phyloP scores from a whole-genome alignment of 352 stramenopile genomes.

The Pythium guiyangense region DNA sequence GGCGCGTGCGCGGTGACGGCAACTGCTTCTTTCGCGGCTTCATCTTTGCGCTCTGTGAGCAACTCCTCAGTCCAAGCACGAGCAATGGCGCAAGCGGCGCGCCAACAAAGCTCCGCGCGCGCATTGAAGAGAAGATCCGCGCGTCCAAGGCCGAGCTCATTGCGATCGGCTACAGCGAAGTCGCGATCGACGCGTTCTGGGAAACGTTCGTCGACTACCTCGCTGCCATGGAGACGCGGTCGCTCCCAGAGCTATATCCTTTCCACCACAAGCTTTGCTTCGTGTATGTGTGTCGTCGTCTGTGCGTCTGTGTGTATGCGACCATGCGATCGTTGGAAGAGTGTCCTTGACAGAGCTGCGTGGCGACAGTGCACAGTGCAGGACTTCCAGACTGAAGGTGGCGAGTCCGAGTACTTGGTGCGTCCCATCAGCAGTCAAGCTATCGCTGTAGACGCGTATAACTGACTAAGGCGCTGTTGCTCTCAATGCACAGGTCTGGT shows the following conservation, averaged over 20 bases:
- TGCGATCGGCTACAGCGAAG: conserved; percentile 87
- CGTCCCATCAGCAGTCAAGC: neutral
- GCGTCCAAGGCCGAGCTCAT: conserved; percentile 69
- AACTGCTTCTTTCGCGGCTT: conserved; percentile 92
- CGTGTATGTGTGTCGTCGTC: too few species aligned
- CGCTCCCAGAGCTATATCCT: conserved; percentile 47
- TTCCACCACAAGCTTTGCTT: conserved; percentile 14
- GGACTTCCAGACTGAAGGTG: conserved; percentile 84
- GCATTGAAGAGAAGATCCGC: conserved; percentile 60
- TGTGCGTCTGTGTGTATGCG: conserved; percentile 8
- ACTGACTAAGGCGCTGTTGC: too few species aligned
- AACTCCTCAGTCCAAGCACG: conserved; percentile 28
- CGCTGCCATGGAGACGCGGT: conserved; percentile 70
- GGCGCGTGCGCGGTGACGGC: conserved; percentile 84
- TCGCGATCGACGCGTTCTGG: conserved; percentile 92
- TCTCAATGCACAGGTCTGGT: conserved; percentile 57
- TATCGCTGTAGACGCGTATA: too few species aligned
- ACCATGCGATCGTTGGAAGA: neutral
- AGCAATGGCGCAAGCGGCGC: conserved; percentile 1
- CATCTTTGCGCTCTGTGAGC: conserved; percentile 86
- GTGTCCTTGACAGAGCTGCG: conserved; percentile 20
- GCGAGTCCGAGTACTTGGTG: conserved; percentile 81
- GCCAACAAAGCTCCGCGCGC: conserved; percentile 20
- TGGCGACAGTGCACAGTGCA: conserved; percentile 39
- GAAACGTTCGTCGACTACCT: conserved; percentile 91